Base-by-base conservation (phyloP, 768 basidiomycete species). In the Clathrus columnatus region DNA sequence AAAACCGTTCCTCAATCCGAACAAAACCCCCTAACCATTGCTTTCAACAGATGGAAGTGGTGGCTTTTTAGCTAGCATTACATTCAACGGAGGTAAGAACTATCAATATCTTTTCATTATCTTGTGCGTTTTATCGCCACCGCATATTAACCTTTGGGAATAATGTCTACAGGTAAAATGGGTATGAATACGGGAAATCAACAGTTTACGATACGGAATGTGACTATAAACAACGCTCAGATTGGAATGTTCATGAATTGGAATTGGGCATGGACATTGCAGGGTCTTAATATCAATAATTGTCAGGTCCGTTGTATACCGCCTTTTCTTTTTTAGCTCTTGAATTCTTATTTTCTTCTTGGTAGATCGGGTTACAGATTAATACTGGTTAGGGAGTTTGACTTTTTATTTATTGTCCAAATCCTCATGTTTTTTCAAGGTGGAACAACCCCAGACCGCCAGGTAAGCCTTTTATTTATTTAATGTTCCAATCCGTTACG, bases 121-220 rank as follows among this genome's bases (percentile, higher is more conserved):
- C 57, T 21, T 47, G 26, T 23, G 47, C 46, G n/a, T 42, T 32
- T 45, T 26, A 24, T n/a, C 46, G 46, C 36, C 32, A 50, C 17
- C 36, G 32, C 42, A 2, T 21, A 28, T 23, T 11, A 23, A 11
- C 47, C 43, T 29, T 27, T 30, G 24, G 28, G 52, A 14, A 10
- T 20, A 50, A 45, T 51, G 16, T 47, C 17, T 14, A 6, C 48
- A 64, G 69, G 69, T 24, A 70, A 68, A 30, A 81, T 70, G 60
- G 87, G 84, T 5, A 83, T 90, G 57, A 80, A 77, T 74, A 83
- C 84, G 49, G 87, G 88, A 48, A 89, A 89, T 61, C 88, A 91
- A 68, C 88, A 90, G 76, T 82, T 83, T 59, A 82, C 78, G 0
- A 76, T 82, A 7, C 73, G 80, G 2, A 83, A 83, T 58, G 61